Conservation (phyloP, 164 flowering plant species). For the Stephania cephalantha region DNA sequence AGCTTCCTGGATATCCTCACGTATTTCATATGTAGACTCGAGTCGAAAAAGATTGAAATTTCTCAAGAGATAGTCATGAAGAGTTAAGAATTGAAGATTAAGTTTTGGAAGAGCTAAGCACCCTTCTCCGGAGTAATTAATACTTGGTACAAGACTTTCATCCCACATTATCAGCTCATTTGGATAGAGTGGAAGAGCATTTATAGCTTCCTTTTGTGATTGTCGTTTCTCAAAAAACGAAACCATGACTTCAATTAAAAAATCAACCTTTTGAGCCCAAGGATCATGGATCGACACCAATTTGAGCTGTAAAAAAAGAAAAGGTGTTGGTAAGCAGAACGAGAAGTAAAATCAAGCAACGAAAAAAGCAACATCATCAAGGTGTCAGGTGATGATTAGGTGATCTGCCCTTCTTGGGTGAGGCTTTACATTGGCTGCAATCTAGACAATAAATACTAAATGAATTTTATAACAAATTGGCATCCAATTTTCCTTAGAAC, state of each 20-base stretch:
- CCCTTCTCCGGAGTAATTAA: slow-evolving; percentile 99
- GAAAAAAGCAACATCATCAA: too few relatives aligned
- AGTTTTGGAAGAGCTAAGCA: slow-evolving; percentile 97
- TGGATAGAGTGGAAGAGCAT: slow-evolving; percentile 96
- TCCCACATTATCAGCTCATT: slow-evolving; percentile 99
- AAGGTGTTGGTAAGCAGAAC: slow-evolving; percentile 1
- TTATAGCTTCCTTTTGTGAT: slow-evolving; percentile 95
- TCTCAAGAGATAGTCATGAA: slow-evolving; percentile 94
- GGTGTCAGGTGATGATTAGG: too few relatives aligned
- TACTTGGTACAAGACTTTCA: slow-evolving; percentile 97
- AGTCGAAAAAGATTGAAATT: slow-evolving; percentile 97
- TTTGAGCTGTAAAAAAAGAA: slow-evolving; percentile 61
- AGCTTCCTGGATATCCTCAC: slow-evolving; percentile 98
- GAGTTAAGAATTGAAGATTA: slow-evolving; percentile 86
- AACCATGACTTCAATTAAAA: slow-evolving; percentile 84
- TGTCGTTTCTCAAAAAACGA: slow-evolving; percentile 86
- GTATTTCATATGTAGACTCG: slow-evolving; percentile 98
- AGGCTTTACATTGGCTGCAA: too few relatives aligned
- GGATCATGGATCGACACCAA: slow-evolving; percentile 73
- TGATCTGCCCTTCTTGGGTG: too few relatives aligned
- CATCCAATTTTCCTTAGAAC: too few relatives aligned
- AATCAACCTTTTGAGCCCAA: slow-evolving; percentile 83
- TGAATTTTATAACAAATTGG: too few relatives aligned
- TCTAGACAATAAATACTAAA: too few relatives aligned
- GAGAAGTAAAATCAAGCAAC: neutral